Conservation (phyloP, 805 yeast genomes). For the Candida arabinofermentans region DNA sequence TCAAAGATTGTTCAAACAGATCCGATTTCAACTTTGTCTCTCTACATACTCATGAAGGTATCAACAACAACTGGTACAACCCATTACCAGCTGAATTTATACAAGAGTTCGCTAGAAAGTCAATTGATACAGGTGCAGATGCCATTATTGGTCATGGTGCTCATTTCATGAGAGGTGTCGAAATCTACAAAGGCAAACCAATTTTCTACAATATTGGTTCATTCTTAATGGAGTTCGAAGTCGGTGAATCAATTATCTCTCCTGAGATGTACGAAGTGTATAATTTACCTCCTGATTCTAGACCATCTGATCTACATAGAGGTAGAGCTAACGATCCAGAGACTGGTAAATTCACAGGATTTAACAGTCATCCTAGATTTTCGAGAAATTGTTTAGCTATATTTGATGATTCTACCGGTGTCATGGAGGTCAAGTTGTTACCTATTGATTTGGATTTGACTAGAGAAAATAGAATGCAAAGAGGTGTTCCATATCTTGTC, state of each 20-base stretch:
- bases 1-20: slow-evolving; percentile 23
- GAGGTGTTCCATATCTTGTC: slow-evolving; percentile 27
- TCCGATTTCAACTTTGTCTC: slow-evolving; percentile 25
- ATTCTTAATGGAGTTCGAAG: slow-evolving; percentile 27
- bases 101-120: slow-evolving; percentile 22
- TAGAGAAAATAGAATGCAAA: slow-evolving; percentile 18
- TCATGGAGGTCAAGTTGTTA: slow-evolving; percentile 17
- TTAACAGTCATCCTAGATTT: slow-evolving; percentile 23
- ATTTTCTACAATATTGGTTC: slow-evolving; percentile 27
- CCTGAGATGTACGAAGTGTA: slow-evolving; percentile 26
- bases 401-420: slow-evolving; percentile 19
- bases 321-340: slow-evolving; percentile 22
- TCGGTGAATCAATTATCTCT: slow-evolving; percentile 23
- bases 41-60: slow-evolving; percentile 28
- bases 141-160: slow-evolving; percentile 29
- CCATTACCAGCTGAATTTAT: slow-evolving; percentile 26
- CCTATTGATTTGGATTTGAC: slow-evolving; percentile 27
- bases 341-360: slow-evolving; percentile 24
- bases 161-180: slow-evolving; percentile 28
- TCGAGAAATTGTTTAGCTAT: slow-evolving; percentile 26
- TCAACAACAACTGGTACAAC: slow-evolving; percentile 31
- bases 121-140: slow-evolving; percentile 27
- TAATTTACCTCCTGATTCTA: slow-evolving; percentile 19
- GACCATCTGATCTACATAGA: slow-evolving; percentile 28
- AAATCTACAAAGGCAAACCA: slow-evolving; percentile 26